Percentiles rank a stretch among this genome's conserved stretches.
phyloP scores from a whole-genome alignment of 495 filamentous ascomycete species.

The Trichoderma orchidacearum region DNA sequence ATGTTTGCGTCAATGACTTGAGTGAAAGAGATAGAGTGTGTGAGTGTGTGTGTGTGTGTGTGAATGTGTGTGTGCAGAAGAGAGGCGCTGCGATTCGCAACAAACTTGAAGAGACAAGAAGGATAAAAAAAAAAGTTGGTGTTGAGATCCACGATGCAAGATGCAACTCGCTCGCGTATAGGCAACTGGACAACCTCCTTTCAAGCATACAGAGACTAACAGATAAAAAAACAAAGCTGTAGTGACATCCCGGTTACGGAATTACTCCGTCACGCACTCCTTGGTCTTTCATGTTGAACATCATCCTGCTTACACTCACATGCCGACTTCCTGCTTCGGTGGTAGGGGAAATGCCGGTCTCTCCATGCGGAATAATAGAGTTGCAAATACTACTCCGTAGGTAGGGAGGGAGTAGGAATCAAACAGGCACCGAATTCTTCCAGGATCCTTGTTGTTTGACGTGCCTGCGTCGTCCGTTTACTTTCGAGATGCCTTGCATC shows the following conservation, averaged over 20 bases:
- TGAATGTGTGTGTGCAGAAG: neutral
- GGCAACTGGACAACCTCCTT: neutral
- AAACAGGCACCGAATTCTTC: neutral
- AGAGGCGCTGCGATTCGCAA: neutral
- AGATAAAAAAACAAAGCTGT: too few relatives aligned
- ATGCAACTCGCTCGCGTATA: neutral
- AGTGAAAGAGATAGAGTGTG: neutral
- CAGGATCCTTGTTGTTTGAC: neutral
- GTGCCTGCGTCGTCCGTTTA: neutral
- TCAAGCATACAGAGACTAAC: too few relatives aligned
- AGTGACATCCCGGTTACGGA: too few relatives aligned
- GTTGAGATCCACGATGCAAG: neutral
- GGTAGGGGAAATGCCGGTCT: neutral
- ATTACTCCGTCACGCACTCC: neutral
- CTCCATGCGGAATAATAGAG: neutral
- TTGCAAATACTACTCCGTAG: neutral
- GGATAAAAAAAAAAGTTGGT: neutral
- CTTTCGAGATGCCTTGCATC: neutral
- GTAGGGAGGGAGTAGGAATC: neutral
- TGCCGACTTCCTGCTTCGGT: too few relatives aligned
- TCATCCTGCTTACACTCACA: neutral
- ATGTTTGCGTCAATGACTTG: neutral
- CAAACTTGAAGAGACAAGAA: neutral
- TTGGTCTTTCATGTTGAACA: neutral
- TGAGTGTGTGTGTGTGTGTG: neutral